These are phyloP conservation scores for Lipomyces spencermartinsiae DNA, from an alignment of 805 yeast genomes.

Conservation along the genomic window DNA sequence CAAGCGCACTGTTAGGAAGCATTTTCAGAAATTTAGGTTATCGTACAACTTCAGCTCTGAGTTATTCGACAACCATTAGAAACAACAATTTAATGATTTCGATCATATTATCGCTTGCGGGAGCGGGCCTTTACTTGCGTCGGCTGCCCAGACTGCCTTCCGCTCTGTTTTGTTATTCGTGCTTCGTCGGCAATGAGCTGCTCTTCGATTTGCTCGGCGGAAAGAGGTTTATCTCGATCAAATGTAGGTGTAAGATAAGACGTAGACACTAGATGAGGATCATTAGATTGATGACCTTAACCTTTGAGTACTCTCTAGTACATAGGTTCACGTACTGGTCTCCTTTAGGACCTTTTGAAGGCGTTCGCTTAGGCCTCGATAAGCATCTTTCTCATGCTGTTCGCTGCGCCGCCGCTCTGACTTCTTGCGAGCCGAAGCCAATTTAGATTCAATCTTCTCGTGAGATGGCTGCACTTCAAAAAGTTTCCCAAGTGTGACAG, in stretches of 20 bases:
- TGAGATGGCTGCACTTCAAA: conserved; percentile 9
- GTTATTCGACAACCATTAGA: background rate
- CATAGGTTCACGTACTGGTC: background rate
- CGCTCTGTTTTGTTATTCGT: background rate
- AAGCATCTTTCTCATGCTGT: background rate
- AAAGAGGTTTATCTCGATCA: background rate
- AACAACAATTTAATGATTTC: background rate
- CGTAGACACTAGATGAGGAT: background rate
- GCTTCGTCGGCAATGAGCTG: background rate
- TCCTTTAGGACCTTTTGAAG: conserved; percentile 7
- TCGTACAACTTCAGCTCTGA: background rate
- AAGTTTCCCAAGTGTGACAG: conserved; percentile 16
- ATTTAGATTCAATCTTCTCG: background rate
- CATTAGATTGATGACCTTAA: background rate
- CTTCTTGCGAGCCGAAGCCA: background rate
- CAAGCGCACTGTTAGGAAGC: background rate
- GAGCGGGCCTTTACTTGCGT: background rate
- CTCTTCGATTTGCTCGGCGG: background rate
- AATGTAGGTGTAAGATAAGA: conserved; percentile 8
- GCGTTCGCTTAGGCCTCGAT: background rate
- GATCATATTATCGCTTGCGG: background rate
- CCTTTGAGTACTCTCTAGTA: background rate
- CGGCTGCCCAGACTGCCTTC: background rate
- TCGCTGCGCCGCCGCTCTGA: background rate
- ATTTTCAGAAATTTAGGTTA: background rate